Evolutionary conservation across 2,329 filamentous ascomycete species (phyloP), one percentile per base, ranked within the genome.

Genomic region (Thielaviopsis punctulata): DNA sequence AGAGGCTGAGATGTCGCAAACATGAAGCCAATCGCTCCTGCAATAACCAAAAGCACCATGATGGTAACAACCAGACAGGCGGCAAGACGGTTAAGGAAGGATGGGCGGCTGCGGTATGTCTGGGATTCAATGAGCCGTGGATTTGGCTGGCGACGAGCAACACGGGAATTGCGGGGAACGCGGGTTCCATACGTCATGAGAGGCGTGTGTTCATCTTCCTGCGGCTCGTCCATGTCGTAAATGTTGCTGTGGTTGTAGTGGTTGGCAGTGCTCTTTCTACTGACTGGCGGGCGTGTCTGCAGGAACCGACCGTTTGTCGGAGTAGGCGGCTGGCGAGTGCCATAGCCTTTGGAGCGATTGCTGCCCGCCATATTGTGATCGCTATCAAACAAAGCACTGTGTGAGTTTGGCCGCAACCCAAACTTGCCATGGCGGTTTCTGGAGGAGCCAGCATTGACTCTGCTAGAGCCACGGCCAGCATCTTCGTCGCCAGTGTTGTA

Each of bases 1-100:
- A 98, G 75, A 6, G 89, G 86, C 62, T 94, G 88, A 25, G 89
- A 94, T 19, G 89, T 90, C 45, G 88, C 86, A 66, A 95, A 84
- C 66, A 95, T 80, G 64, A 96, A 92, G 21, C 84, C 86, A 36
- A 92, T 82, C 9, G 86, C 84, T 43, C 86, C 86, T n/a, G 87
- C 82, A 47, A 93, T 76, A 43, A 95, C 77, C 15, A 95, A 70
- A 36, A 92, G 67, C 21, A 95, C 69, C 69, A 95, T 80, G 56
- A 93, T 73, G 2, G 82, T 80, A n/a, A 95, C 75, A 12, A 95
- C 76, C 10, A 93, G 71, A 62, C 88, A 96, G 52, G 87, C 86
- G n/a, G 87, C 86, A 60, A 88, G 86, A 30, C 84, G 79, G 58
- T 79, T 70, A 65, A 83, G 63, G 68, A 84, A 75, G 60, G 84